Evolutionary conservation across 768 basidiomycete species (phyloP), one percentile per base, ranked within the genome.

Genomic region (Mrakia gelida): DNA sequence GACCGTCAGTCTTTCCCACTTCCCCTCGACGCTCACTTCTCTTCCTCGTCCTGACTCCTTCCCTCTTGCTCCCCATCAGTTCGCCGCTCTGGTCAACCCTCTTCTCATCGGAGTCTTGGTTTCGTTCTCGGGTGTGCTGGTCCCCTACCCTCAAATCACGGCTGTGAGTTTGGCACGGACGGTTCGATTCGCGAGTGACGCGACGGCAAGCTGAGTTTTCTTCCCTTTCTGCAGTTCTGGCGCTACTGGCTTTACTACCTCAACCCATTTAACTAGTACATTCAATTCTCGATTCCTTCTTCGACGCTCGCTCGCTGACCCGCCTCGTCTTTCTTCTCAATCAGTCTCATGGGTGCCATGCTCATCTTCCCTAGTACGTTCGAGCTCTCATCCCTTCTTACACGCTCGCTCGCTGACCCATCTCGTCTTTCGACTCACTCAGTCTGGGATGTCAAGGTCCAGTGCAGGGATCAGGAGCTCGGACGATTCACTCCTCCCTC

Each of bases 401-500:
- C 7, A 52, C 56, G 41, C 41, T 56, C 11, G 67, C 75, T 11
- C 41, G 23, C 30, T 34, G 34, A 71, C 16, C 10, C 43, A 2
- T 6, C n/a, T 26, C 23, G 4, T n/a, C 13, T 28, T n/a, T 15
- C n/a, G 41, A 43, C 3, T 26, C n/a, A 1, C 15, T 0, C 41
- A 71, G 34, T 43, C 18, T 43, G 59, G 59, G 59, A 59, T 26
- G 59, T 71, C 26, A 26, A 26, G 10, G 65, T 41, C 3, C 38
- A 15, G 5, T 67, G 68, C 9, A 43, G 4, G 2, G 68, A 34
- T 11, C 21, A 80, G 16, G 82, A 83, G 71, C 81, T 80, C 49
- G 81, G 81, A 3, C 52, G 76, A 3, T 84, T 84, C 75, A 75
- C 81, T 71, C 82, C 84, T 4, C 84, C 84, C 3, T 21, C 54